Conservation (phyloP, 441 rosid genomes). For the Adansonia gregorii region DNA sequence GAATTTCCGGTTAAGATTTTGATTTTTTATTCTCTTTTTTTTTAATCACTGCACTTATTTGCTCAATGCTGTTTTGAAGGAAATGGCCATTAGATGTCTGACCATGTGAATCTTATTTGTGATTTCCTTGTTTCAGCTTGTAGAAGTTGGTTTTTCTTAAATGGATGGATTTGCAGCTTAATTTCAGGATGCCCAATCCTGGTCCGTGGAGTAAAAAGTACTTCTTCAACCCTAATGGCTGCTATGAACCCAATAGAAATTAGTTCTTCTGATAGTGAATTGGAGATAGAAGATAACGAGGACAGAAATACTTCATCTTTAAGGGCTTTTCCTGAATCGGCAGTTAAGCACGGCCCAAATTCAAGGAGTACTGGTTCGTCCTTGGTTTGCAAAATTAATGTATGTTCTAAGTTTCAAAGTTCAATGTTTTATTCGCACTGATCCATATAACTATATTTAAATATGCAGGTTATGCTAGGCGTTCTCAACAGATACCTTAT, state of each 20-base stretch:
- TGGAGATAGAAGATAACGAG: slow-evolving; percentile 40
- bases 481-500: slow-evolving; percentile 34
- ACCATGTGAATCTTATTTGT: slow-evolving; percentile 29
- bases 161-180: slow-evolving; percentile 33
- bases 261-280: slow-evolving; percentile 69
- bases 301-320: slow-evolving; percentile 33
- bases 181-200: slow-evolving; percentile 30
- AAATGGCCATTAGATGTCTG: slow-evolving; percentile 26
- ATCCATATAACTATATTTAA: slow-evolving; percentile 21
- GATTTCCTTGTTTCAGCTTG: slow-evolving; percentile 31
- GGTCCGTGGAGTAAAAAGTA: slow-evolving; percentile 38
- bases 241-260: slow-evolving; percentile 59
- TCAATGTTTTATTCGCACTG: slow-evolving; percentile 30
- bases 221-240: slow-evolving; percentile 35
- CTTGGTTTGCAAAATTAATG: slow-evolving; percentile 20
- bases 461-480: slow-evolving; percentile 50
- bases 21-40: background rate
- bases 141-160: slow-evolving; percentile 32
- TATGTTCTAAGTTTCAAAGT: slow-evolving; percentile 16
- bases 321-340: slow-evolving; percentile 52
- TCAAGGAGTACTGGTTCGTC: slow-evolving; percentile 37
- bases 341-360: slow-evolving; percentile 26
- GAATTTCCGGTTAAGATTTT: background rate
- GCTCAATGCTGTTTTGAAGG: slow-evolving; percentile 24
- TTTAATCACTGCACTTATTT: background rate